Base-by-base conservation (phyloP, 2,329 filamentous ascomycete genomes). In the Aspergillus tamarii region DNA sequence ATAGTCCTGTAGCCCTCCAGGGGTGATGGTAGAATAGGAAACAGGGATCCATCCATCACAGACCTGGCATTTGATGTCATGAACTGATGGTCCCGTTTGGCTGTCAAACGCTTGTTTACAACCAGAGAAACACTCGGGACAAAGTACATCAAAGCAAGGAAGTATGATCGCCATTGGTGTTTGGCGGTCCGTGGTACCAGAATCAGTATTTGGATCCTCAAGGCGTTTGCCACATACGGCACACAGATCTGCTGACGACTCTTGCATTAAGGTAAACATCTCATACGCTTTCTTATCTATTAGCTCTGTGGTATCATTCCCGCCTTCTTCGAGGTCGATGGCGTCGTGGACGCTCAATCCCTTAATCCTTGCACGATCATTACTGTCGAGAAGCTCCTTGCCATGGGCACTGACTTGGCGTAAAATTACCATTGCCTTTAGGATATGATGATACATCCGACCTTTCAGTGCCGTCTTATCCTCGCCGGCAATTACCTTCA, bases 371-470 rank as follows among this genome's bases (percentile, higher is more conserved):
- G 90, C 88, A 53, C 96, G 82, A 71, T 98, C 94, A 23, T 94
- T 90, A 41, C 94, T 88, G 62, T 89, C 92, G 3, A 99, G 84
- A 9, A 99, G 85, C 64, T 98, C 94, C 67, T 91, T 91, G n/a
- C 95, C 95, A 75, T 97, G 94, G 1, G 94, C 95, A 74, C 94
- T 97, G 58, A 98, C 91, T 46, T 96, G 85, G 11, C 95, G 91
- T 21, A 99, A 86, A 34, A 94, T 90, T 68, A 96, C 85, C 73
- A 99, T 97, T 5, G 93, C 92, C 68, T 95, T 94, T 65, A 99
- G 81, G 54, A 99, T 95, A 70, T 97, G 92, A 54, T 95, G 94
- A 73, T 97, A 97, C n/a, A 91, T 91, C 69, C 90, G 92, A 48
- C 94, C 94, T 46, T 91, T 91, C 57, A 95, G 84, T 66, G 87